Evolutionary conservation across 2,329 filamentous ascomycete genomes (phyloP).

Genomic region (Xylaria sp.): DNA sequence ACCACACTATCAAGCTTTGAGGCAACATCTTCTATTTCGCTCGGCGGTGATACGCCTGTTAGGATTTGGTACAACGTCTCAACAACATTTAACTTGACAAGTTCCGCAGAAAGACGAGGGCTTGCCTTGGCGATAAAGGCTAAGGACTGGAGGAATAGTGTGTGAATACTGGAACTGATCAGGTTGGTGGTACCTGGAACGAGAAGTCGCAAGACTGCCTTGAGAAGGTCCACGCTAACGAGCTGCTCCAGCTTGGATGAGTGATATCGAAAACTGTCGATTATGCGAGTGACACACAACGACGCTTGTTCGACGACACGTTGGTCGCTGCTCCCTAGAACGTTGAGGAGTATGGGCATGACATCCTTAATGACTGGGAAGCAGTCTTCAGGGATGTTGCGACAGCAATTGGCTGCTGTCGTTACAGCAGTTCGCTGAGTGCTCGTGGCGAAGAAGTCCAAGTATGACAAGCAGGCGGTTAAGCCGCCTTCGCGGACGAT

Average conservation of each 20-base stretch:
- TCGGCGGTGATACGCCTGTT: constrained; percentile 88
- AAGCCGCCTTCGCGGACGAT: constrained; percentile 95
- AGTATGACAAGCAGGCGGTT: constrained; percentile 89
- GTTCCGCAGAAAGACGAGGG: constrained; percentile 76
- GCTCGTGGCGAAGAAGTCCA: constrained; percentile 96
- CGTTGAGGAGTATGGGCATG: constrained; percentile 91
- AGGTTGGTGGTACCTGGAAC: constrained; percentile 93
- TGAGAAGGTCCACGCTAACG: constrained; percentile 80
- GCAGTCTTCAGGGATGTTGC: constrained; percentile 90
- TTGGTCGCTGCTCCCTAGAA: constrained; percentile 87
- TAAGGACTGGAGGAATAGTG: constrained; percentile 87
- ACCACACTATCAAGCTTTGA: constrained; percentile 92
- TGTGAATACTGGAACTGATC: constrained; percentile 90
- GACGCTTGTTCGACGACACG: constrained; percentile 96
- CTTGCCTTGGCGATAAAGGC: constrained; percentile 88
- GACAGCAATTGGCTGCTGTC: constrained; percentile 95
- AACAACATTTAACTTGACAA: constrained; percentile 94
- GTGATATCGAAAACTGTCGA: constrained; percentile 92
- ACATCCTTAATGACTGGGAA: constrained; percentile 89
- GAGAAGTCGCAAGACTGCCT: constrained; percentile 77
- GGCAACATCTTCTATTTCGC: constrained; percentile 68
- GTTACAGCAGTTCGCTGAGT: constrained; percentile 95
- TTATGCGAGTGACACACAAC: constrained; percentile 88
- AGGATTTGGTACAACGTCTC: constrained; percentile 97
- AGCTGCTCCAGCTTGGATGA: constrained; percentile 86